Percentiles rank a stretch among this genome's conserved stretches.
Evolutionary conservation across 179 eudicot species (phyloP).

Genomic region (Amaranthus tricolor): DNA sequence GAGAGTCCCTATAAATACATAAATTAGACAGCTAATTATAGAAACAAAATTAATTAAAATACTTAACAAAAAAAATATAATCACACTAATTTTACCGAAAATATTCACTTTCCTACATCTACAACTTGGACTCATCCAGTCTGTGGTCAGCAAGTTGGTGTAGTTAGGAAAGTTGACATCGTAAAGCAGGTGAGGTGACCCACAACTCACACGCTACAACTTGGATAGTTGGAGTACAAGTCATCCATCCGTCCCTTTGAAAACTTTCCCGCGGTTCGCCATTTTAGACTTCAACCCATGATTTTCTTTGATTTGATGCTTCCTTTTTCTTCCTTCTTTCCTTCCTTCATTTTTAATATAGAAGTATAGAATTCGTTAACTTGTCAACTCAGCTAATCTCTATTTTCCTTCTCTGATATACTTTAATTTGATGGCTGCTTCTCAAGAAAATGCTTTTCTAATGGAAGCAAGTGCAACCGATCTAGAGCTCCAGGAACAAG

Average conservation of each 20-base stretch:
- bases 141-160: no score
- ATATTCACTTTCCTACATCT: no score
- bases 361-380: not conserved
- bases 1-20: no score
- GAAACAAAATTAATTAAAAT: no score
- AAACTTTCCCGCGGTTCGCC: constrained; percentile 21
- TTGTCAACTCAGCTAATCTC: constrained; percentile 6
- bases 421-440: constrained; percentile 6
- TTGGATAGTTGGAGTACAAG: not conserved
- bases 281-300: constrained; percentile 21
- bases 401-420: no score
- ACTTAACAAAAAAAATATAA: no score
- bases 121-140: no score
- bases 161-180: no score
- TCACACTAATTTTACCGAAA: no score
- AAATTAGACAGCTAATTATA: no score
- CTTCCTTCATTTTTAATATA: not conserved
- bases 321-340: constrained; percentile 18
- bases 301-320: constrained; percentile 24
- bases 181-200: no score
- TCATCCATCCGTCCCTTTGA: not conserved
- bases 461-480: constrained; percentile 12
- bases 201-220: no score
- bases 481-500: constrained; percentile 19
- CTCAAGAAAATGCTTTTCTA: constrained; percentile 13